Evolutionary conservation across 2,329 filamentous ascomycete genomes (phyloP).

Genomic region (Didymella lethalis): DNA sequence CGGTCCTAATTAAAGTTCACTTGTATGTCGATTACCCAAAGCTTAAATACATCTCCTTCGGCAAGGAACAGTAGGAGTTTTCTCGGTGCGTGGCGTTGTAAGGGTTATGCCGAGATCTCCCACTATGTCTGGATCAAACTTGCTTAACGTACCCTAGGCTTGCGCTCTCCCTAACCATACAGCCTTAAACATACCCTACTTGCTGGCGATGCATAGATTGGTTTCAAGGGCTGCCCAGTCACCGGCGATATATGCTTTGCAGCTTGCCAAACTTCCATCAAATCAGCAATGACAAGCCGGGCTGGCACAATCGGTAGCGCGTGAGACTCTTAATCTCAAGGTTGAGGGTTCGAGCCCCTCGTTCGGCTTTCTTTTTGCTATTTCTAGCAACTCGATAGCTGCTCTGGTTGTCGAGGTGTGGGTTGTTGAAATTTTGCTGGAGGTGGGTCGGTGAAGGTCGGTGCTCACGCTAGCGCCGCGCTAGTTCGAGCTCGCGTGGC

Average conservation of each 20-base stretch:
- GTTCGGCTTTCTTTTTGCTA: slow-evolving; percentile 26
- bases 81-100: no score
- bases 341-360: slow-evolving; percentile 61
- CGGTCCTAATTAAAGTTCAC: no score
- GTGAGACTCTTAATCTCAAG: slow-evolving; percentile 39
- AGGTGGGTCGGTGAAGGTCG: neutral
- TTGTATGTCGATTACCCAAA: no score
- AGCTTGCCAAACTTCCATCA: neutral
- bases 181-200: no score
- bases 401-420: neutral
- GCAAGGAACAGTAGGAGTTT: no score
- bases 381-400: neutral
- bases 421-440: neutral
- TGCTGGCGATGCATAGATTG: no score
- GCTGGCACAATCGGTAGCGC: slow-evolving; percentile 41
- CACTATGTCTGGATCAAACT: no score
- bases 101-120: no score
- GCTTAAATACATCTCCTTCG: no score
- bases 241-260: neutral
- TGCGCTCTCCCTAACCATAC: no score
- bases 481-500: neutral
- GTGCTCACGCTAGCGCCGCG: slow-evolving; percentile 1
- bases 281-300: slow-evolving; percentile 26
- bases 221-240: neutral
- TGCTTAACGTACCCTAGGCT: no score